Conservation (phyloP, 2,329 filamentous ascomycete species). For the Metarhizium humberi region DNA sequence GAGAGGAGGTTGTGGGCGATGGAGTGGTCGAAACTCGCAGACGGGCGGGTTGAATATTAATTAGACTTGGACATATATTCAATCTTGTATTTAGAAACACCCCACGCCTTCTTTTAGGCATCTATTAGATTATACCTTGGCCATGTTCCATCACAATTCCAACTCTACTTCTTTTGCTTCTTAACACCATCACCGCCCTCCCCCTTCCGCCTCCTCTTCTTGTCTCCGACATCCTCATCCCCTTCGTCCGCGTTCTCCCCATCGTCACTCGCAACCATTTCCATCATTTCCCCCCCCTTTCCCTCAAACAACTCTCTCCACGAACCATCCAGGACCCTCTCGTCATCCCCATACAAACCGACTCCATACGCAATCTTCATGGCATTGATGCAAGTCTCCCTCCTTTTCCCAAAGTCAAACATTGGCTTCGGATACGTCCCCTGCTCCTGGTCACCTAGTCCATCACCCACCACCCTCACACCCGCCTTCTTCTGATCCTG, state of each 20-base stretch:
- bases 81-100: not conserved
- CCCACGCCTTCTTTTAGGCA: not conserved
- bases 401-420: slow-evolving; percentile 61
- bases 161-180: slow-evolving; percentile 16
- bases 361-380: slow-evolving; percentile 64
- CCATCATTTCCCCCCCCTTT: slow-evolving; percentile 29
- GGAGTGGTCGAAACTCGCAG: slow-evolving; percentile 25
- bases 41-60: slow-evolving; percentile 15
- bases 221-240: slow-evolving; percentile 3
- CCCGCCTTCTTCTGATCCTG: slow-evolving; percentile 60
- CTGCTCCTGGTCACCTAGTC: slow-evolving; percentile 29
- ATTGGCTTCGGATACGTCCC: slow-evolving; percentile 63
- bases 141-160: not conserved
- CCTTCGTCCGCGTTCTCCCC: slow-evolving; percentile 23
- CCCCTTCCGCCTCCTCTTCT: slow-evolving; percentile 15
- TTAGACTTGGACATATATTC: not conserved
- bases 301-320: slow-evolving; percentile 39
- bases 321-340: slow-evolving; percentile 50
- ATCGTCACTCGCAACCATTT: slow-evolving; percentile 22
- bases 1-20: slow-evolving; percentile 20
- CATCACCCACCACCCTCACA: slow-evolving; percentile 50
- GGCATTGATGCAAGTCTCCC: slow-evolving; percentile 52
- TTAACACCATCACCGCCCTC: slow-evolving; percentile 8
- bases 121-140: not conserved
- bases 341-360: slow-evolving; percentile 54